A percentile compares a stretch with the other conserved stretches of the same genome.
These are phyloP conservation scores for Melanogaster broomeanus DNA, from an alignment of 768 basidiomycete genomes.

Conservation along the genomic window DNA sequence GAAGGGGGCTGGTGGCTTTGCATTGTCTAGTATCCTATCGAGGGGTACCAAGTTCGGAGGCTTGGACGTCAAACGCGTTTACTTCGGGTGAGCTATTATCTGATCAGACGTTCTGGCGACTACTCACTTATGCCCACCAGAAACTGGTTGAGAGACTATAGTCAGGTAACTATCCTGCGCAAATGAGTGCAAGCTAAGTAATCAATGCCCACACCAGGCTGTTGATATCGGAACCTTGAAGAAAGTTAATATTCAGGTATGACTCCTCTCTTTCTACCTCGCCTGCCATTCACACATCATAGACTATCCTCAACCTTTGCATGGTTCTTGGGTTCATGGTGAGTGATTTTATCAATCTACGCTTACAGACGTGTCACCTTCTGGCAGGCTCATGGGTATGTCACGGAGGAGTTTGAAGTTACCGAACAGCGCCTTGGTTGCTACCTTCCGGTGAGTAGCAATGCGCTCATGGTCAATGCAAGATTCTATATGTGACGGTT, in stretches of 20 bases:
- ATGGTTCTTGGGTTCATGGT: constrained; percentile 93
- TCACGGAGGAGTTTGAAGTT: constrained; percentile 84
- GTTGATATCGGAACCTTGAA: constrained; percentile 81
- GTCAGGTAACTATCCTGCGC: constrained; percentile 47
- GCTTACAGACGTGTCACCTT: not conserved
- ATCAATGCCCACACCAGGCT: constrained; percentile 45
- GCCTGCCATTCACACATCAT: not conserved
- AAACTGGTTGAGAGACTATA: constrained; percentile 90
- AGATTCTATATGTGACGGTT: not conserved
- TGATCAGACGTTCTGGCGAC: not conserved
- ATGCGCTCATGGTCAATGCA: not conserved
- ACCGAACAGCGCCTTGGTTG: constrained; percentile 79
- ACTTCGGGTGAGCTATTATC: constrained; percentile 62
- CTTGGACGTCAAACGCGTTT: constrained; percentile 82
- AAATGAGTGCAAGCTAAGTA: not conserved
- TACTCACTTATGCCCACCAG: constrained; percentile 35
- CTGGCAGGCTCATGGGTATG: constrained; percentile 72
- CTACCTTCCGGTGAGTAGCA: constrained; percentile 73
- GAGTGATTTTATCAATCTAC: constrained; percentile 12
- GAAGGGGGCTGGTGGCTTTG: constrained; percentile 52
- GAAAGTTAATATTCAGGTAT: constrained; percentile 67
- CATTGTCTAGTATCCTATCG: constrained; percentile 54
- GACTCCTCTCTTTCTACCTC: constrained; percentile 9
- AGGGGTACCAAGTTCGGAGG: constrained; percentile 72
- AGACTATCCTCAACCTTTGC: constrained; percentile 86